These are phyloP conservation scores for Aureobasidium lini DNA, from an alignment of 2,329 filamentous ascomycete genomes.

Conservation along the genomic window DNA sequence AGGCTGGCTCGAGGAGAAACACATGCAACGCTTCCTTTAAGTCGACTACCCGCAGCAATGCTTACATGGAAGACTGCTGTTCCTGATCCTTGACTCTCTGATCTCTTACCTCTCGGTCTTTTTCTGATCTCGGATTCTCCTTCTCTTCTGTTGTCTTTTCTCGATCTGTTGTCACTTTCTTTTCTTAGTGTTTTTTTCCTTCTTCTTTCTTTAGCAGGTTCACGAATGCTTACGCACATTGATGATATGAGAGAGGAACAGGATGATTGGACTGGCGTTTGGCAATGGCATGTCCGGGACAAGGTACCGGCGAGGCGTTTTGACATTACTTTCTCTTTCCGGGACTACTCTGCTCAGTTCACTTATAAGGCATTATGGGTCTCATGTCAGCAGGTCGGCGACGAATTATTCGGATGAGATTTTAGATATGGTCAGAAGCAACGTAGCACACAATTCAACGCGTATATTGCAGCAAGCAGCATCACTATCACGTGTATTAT, in stretches of 20 bases:
- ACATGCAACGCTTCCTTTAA: conserved; percentile 16
- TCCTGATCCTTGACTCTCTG: neutral
- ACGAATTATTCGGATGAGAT: neutral
- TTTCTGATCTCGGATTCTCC: neutral
- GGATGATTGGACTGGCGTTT: neutral
- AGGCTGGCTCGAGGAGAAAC: conserved; percentile 61
- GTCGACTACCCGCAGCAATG: no score
- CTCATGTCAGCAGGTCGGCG: neutral
- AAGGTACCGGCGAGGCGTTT: neutral
- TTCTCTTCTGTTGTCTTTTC: neutral
- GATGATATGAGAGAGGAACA: neutral
- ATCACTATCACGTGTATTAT: no score
- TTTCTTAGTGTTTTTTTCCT: neutral
- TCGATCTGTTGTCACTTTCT: neutral
- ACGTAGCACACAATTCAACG: neutral
- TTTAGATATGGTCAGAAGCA: conserved; percentile 1
- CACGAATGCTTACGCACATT: conserved; percentile 7
- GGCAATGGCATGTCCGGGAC: neutral
- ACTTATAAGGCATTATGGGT: neutral
- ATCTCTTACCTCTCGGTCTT: neutral
- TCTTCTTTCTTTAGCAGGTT: neutral
- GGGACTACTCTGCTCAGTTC: neutral
- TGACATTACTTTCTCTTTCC: neutral
- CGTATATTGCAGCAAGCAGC: neutral
- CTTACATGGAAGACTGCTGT: neutral